Base-by-base conservation (phyloP, 2,329 filamentous ascomycete genomes). In the Apiospora hydei region DNA sequence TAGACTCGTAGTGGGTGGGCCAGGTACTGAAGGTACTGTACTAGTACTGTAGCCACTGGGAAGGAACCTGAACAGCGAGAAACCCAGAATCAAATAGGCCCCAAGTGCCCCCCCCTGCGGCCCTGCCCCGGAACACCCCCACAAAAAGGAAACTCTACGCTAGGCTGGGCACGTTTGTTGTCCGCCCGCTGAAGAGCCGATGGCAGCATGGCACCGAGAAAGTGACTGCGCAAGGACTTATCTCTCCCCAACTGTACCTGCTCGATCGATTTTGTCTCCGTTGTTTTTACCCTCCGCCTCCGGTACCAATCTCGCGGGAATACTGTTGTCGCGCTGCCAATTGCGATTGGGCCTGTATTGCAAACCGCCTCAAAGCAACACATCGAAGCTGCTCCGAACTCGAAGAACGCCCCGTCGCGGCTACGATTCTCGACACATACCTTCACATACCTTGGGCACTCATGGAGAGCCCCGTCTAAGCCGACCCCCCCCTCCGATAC, bases 381-480 rank as follows among this genome's bases (percentile, higher is more conserved):
- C 4, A 57, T 18, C 53, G 13, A 21, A 61, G 30, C 30, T 34
- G 53, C 53, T 26, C 41, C 41, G 10, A 13, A 61, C 7, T 21
- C 53, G 53, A 61, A n/a, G 34, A 38, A 61, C 16, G 16, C 51
- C 30, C 30, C 30, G 30, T 61, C 16, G 53, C 53, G 53, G 7
- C 14, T n/a, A 64, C 71, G 67, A 53, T 72, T 49, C 49, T 71
- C 47, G 71, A 72, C 21, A n/a, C 49, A 73, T 21, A 53, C 41
- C 10, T 51, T 41, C 34, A 53, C 41, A 3, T 51, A 41, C 34
- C 34, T 38, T 3, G 26, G 26, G 26, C 26, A 30, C 30, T 43
- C 47, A n/a, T 75, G 75, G 75, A 77, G 77, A 76, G 76, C 76
- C 38, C 38, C 57, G 53, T 24, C 34, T 71, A 67, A 38, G 70